Base-by-base conservation (phyloP, 2,329 filamentous ascomycete genomes). In the Metarhizium brunneum region DNA sequence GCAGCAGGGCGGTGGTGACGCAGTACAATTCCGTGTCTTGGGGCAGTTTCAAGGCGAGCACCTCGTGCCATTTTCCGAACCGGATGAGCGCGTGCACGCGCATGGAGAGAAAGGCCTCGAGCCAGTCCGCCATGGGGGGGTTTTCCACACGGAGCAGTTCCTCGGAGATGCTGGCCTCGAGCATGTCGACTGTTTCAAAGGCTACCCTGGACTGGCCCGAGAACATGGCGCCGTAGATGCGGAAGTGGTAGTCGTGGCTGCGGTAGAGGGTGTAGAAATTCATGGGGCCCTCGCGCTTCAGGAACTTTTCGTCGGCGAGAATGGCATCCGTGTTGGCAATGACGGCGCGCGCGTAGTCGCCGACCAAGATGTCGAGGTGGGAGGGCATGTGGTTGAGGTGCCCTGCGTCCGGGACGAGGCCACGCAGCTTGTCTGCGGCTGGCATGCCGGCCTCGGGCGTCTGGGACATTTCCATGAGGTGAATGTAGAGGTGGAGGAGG, bases 251-350 rank as follows among this genome's bases (percentile, higher is more conserved):
- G 64, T 92, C 77, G 65, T 92, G 88, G 52, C 81, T 79, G 14
- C 88, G 80, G 66, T 92, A 92, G 5, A 91, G 77, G 0, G 85
- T 86, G 70, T 92, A 92, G 66, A 92, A 91, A 65, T 87, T 87
- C 58, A 82, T 67, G 0, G 82, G 73, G 0, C 87, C 86, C 7
- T 79, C 74, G 5, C 76, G 73, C 0, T 71, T 68, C 2, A 89
- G 73, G 63, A 81, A 91, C 60, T 81, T 82, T 52, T 87, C 80
- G 64, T 92, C 87, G 2, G 86, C 86, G 0, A 70, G 63, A 50
- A 88, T 84, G 10, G 88, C 88, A 25, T 79, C 77, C 2, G 78
- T 73, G 66, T 92, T 92, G 4, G 84, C 85, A 1, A 73, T 72
- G 53, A 91, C 83, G 4, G 86, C 86, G 8, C 76, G 75, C 35